phyloP scores from a whole-genome alignment of 73 alveolate species.

The Paramecium pentaurelia region DNA sequence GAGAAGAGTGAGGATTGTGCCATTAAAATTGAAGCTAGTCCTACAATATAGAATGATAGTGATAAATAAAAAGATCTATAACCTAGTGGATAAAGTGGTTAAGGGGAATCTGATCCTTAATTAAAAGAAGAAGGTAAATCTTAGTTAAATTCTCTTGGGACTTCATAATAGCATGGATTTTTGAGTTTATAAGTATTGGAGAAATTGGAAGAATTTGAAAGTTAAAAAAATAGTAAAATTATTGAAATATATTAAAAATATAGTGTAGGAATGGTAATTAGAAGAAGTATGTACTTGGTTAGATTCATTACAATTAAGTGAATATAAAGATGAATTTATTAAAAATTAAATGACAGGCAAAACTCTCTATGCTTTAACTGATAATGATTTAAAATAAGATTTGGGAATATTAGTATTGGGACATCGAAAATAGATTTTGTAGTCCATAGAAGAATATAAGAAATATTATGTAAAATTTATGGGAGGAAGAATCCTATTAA shows the following conservation, averaged over 20 bases:
- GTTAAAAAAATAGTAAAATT: background rate
- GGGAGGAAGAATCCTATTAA: background rate
- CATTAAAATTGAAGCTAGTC: background rate
- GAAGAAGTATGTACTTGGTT: background rate
- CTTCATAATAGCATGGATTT: background rate
- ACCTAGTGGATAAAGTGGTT: background rate
- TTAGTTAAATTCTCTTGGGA: background rate
- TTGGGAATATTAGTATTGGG: background rate
- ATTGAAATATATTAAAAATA: background rate
- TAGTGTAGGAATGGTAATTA: slow-evolving; percentile 31
- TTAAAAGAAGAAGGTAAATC: background rate
- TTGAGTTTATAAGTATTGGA: background rate
- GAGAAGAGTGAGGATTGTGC: background rate
- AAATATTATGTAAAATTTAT: background rate
- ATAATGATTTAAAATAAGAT: background rate
- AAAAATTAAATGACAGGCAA: background rate
- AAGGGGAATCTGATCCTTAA: background rate
- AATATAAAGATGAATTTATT: background rate
- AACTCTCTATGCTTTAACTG: background rate
- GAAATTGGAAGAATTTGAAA: slow-evolving; percentile 7
- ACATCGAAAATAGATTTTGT: background rate
- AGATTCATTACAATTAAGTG: background rate
- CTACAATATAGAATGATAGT: background rate
- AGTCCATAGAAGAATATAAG: background rate
- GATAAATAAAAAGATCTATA: background rate